Evolutionary conservation across 2,329 filamentous ascomycete genomes (phyloP), one percentile per base, ranked within the genome.

Genomic region (Aspergillus tubingensis): DNA sequence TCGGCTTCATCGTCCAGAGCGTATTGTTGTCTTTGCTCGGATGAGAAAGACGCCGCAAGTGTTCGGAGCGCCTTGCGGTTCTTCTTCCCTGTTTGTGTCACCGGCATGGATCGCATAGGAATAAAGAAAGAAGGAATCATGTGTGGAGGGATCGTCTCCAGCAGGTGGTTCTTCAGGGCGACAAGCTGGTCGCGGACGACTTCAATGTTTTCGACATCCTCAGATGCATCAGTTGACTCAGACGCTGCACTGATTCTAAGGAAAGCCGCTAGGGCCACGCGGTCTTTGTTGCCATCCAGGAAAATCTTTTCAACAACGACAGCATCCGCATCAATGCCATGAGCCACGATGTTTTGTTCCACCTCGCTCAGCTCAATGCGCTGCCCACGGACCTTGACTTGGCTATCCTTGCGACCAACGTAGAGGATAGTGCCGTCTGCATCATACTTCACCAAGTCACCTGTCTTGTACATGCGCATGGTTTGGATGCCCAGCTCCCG

Each of bases 401-500:
- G 58, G 1, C 52, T 52, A 30, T 60, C 58, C 36, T 47, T 60
- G 15, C 58, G 58, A 15, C 44, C 58, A 11, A 52, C 52, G 25
- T 56, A 43, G 36, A 53, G 15, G 10, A 60, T 54, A 8, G 32
- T 36, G 49, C 49, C 57, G 38, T 59, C 32, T 2, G 30, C n/a
- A 25, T 54, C 44, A 43, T 53, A 53, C 10, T 43, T 30, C 0
- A 59, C 50, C 19, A 59, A 23, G 36, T 59, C 57, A 25, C 57
- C 57, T 10, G 57, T 59, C 11, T 48, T 47, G 30, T 57, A 57
- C 25, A 57, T 19, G 8, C 84, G 43, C 43, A 47, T 47, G 0
- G 82, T 83, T 64, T 86, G 84, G 64, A 57, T 62, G 17, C 10
- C 54, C 25, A 48, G 44, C 0, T 1, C 11, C 19, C 27, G 59